Conservation (phyloP, 2,329 filamentous ascomycete genomes). For the Penicillium sp. region DNA sequence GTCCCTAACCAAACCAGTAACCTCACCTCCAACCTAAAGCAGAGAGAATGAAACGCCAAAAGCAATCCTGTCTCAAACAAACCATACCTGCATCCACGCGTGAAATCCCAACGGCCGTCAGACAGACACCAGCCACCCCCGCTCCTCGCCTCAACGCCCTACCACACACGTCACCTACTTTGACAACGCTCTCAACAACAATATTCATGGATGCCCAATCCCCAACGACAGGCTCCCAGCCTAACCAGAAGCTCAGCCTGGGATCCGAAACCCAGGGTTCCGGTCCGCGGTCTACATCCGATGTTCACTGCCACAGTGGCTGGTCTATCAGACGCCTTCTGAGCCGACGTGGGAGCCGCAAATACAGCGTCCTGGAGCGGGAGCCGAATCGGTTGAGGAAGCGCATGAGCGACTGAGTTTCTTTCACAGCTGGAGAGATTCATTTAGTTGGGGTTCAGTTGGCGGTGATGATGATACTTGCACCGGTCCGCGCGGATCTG, state of each 20-base stretch:
- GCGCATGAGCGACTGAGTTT: slow-evolving; percentile 18
- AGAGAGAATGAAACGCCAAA: not conserved
- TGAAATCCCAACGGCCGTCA: not conserved
- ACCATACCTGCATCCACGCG: not conserved
- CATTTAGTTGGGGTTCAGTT: too few species aligned
- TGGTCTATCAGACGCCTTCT: slow-evolving; percentile 26
- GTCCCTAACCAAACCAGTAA: slow-evolving; percentile 14
- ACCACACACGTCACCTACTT: not conserved
- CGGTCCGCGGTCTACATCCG: slow-evolving; percentile 1
- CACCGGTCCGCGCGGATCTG: not conserved
- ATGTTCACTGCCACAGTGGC: slow-evolving; percentile 1
- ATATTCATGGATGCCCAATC: slow-evolving; percentile 23
- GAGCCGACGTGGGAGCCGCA: slow-evolving; percentile 21
- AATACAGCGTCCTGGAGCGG: slow-evolving; percentile 24
- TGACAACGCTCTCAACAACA: not conserved
- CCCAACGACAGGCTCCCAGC: slow-evolving; percentile 8
- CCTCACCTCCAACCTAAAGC: slow-evolving; percentile 4
- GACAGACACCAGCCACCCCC: slow-evolving; percentile 8
- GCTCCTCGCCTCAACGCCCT: slow-evolving; percentile 2
- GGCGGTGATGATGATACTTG: not conserved
- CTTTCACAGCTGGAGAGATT: not conserved
- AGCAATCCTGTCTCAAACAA: not conserved
- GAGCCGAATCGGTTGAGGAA: slow-evolving; percentile 28
- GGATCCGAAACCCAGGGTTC: not conserved
- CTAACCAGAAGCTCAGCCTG: slow-evolving; percentile 1